phyloP scores from a whole-genome alignment of 176 grass and related monocot genomes.

The Miscanthus lutarioriparius region DNA sequence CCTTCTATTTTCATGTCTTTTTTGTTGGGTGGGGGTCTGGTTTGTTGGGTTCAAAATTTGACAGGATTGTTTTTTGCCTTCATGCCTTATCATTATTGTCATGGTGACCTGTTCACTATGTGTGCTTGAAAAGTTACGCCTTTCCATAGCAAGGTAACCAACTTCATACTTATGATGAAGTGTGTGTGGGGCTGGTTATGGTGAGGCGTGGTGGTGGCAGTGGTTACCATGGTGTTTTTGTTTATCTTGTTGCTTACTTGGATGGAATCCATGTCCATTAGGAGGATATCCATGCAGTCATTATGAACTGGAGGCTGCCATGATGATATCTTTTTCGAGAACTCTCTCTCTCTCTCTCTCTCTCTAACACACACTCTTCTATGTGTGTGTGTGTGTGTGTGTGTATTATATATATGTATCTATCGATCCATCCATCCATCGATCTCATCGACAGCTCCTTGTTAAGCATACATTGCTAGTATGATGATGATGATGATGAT shows the following conservation, averaged over 20 bases:
- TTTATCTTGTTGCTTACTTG: not conserved
- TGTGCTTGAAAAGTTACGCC: not conserved
- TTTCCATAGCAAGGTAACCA: not conserved
- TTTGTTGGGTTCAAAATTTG: not conserved
- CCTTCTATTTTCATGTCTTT: not conserved
- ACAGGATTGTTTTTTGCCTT: not conserved
- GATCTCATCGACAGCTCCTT: not conserved
- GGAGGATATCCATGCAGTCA: not conserved
- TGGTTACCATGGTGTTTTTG: not conserved
- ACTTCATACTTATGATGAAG: not conserved
- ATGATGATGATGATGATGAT: not conserved
- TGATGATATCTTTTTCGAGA: slow-evolving; percentile 7
- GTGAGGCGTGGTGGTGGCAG: no score
- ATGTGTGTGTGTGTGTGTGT: not conserved
- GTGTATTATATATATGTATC: not conserved
- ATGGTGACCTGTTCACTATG: not conserved
- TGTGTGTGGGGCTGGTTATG: no score
- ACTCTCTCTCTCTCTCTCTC: not conserved
- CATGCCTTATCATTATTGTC: not conserved
- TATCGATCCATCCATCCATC: not conserved
- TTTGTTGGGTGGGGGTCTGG: not conserved
- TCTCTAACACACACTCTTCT: not conserved
- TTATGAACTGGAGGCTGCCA: not conserved
- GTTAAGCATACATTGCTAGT: not conserved
- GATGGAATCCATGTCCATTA: not conserved